Percentiles rank a stretch among this genome's conserved stretches.
phyloP scores from a whole-genome alignment of 2,329 filamentous ascomycete species.

The Fusarium phyllophilum region DNA sequence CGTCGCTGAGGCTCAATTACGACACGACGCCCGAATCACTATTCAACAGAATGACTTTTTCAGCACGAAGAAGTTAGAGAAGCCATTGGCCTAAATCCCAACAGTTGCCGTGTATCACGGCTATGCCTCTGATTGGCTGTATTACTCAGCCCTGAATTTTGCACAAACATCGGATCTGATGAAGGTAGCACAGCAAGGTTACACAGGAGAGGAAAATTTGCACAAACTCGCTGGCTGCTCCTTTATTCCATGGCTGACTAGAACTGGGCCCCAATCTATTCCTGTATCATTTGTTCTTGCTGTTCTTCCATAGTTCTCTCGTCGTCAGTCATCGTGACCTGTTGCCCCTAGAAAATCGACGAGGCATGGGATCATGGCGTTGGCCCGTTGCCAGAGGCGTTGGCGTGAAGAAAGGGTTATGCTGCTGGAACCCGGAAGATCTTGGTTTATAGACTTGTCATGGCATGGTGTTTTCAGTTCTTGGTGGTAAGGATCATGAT shows the following conservation, averaged over 20 bases:
- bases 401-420: slow-evolving; percentile 33
- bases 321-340: slow-evolving; percentile 16
- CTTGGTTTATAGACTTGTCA: slow-evolving; percentile 41
- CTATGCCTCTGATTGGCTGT: neutral
- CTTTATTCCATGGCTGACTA: neutral
- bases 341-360: slow-evolving; percentile 21
- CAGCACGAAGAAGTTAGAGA: neutral
- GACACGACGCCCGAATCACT: neutral
- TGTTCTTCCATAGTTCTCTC: slow-evolving; percentile 19
- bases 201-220: slow-evolving; percentile 2
- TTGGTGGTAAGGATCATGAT: slow-evolving; percentile 34
- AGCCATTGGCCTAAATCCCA: neutral
- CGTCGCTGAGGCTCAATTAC: slow-evolving; percentile 29
- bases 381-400: slow-evolving; percentile 33
- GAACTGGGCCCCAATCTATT: neutral
- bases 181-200: slow-evolving; percentile 15
- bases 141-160: neutral
- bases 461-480: slow-evolving; percentile 33
- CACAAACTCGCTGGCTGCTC: neutral
- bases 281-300: slow-evolving; percentile 19
- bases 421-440: slow-evolving; percentile 24
- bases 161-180: slow-evolving; percentile 5
- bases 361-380: slow-evolving; percentile 33
- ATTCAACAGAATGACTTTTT: neutral
- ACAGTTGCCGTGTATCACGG: neutral